phyloP scores from a whole-genome alignment of 495 filamentous ascomycete species.

The Pyrenula massariospora region DNA sequence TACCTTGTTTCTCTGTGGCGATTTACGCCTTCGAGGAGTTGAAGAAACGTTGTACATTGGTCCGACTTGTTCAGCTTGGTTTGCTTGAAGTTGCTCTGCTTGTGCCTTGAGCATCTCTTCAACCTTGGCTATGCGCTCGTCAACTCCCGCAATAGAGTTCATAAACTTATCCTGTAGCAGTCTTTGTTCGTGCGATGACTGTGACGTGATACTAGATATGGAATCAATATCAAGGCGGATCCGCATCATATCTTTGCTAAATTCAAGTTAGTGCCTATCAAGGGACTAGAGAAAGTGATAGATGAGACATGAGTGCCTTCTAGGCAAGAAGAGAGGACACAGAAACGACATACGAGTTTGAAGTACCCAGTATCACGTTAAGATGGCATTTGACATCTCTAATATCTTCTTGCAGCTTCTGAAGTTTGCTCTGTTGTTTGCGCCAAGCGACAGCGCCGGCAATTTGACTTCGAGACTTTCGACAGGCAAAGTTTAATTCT shows the following conservation, averaged over 20 bases:
- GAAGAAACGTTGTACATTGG: neutral
- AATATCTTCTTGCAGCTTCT: no score
- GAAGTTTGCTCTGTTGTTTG: no score
- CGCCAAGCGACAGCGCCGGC: neutral
- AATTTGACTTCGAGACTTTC: neutral
- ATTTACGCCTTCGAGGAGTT: neutral
- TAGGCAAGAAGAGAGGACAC: no score
- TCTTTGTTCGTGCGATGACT: no score
- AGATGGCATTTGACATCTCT: no score
- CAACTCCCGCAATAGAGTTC: neutral
- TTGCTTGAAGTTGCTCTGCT: neutral
- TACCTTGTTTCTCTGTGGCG: neutral
- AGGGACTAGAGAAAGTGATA: no score
- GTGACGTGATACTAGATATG: neutral
- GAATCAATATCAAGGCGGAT: neutral
- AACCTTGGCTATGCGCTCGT: constrained; percentile 8
- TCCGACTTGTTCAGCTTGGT: neutral
- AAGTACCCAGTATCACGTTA: no score
- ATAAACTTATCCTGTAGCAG: no score
- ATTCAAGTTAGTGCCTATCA: no score
- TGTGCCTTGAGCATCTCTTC: constrained; percentile 32
- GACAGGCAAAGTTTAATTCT: neutral
- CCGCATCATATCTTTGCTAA: neutral
- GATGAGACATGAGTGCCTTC: no score
- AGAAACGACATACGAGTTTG: no score